Base-by-base conservation (phyloP, 2,329 filamentous ascomycete genomes). In the Aspergillus sp. region DNA sequence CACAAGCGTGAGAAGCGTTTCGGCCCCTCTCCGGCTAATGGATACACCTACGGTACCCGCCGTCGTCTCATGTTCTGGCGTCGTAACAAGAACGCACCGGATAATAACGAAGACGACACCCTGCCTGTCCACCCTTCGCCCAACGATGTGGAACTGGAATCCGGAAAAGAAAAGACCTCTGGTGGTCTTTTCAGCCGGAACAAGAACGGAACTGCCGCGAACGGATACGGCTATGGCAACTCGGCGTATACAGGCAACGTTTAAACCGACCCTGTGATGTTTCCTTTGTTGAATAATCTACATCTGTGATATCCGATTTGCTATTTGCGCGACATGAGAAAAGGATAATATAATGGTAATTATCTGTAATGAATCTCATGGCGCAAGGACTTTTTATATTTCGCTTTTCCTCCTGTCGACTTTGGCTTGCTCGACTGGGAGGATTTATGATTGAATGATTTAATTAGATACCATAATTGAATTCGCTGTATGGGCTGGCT, bases 1-100 rank as follows among this genome's bases (percentile, higher is more conserved):
- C 85, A 86, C 73, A 81, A 82, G 69, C 83, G 82, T 57, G 83
- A 88, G 69, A 87, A 86, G 72, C 79, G 80, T 42, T 86, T 78
- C 61, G 84, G 85, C 10, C 84, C 82, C 31, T 73, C 74, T 39
- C 82, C 83, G 19, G 65, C 70, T 50, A 86, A 85, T 70, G 74
- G 80, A 66, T 89, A 89, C 71, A 87, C 84, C 28, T 73, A 72
- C 33, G 82, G 81, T 41, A 75, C 70, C 28, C 56, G 50, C 33
- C 46, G 56, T 56, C 56, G 59, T 58, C 30, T 30, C 32, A 13
- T 32, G 29, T 76, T 58, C 53, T 61, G 60, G 55, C 54, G 54
- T 42, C 68, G 71, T 32, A 68, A 66, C 53, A 75, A 72, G 61
- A 64, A 71, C 48, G 64, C 52, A 49, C 71, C 64, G 9, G 73